Base-by-base conservation (phyloP, 2,329 filamentous ascomycete genomes). In the Biscogniauxia sp. region DNA sequence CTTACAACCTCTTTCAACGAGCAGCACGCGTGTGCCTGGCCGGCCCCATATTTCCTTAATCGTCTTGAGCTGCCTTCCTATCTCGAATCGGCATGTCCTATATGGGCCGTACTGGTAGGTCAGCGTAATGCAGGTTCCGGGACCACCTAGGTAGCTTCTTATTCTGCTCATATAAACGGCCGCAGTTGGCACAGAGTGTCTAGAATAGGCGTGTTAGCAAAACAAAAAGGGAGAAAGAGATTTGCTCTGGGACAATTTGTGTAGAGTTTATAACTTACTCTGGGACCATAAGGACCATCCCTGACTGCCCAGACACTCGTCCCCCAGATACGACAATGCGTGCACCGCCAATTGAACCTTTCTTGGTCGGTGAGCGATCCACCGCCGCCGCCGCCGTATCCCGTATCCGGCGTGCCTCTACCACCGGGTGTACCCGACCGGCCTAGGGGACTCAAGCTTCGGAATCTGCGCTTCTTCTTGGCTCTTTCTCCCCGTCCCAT, bases 181-280 rank as follows among this genome's bases (percentile, higher is more conserved):
- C 94, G 74, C 94, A 98, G 74, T 96, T 97, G 76, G 93, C 91
- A 79, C 94, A 98, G 3, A 98, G 85, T 28, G 91, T 90, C 91
- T 93, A 67, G 28, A 61, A 5, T 28, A 25, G 9, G 62, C 55
- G 50, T 2, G 55, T 67, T 62, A 65, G 57, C 51, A 57, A 61
- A 62, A 28, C 54, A 63, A 51, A 51, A 53, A 65, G 53, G 51
- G 1, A 51, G 11, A 23, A 23, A 23, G 2, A 23, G 5, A 23
- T 23, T 23, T 23, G 23, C 23, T 23, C 23, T 2, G 2, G 23
- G 55, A 26, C 1, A 11, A 23, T 8, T 37, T 32, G 20, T 17
- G 54, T 51, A 25, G 28, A 1, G 41, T 50, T 28, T n/a, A 60
- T 15, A 17, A 73, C 90, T 83, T 80, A 95, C 92, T 77, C 91